Conservation (phyloP, 225 moss, liverwort and hornwort genomes). For the Climacium dendroides region DNA sequence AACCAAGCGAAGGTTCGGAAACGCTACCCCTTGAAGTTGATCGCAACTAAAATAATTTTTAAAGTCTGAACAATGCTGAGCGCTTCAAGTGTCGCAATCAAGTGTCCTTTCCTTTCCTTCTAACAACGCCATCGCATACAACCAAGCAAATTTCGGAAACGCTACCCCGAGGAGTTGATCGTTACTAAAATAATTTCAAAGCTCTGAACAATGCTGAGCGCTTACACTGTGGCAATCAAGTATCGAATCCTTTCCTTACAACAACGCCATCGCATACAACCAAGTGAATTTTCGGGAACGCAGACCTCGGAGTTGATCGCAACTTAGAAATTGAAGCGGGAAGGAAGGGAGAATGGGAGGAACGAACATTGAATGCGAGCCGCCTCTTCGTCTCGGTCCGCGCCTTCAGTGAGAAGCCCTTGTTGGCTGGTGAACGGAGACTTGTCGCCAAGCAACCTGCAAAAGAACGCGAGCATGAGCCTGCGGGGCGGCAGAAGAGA, state of each 20-base stretch:
- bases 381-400: conserved; percentile 82
- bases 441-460: conserved; percentile 71
- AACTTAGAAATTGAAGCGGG: background rate
- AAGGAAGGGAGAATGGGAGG: background rate
- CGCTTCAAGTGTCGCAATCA: background rate
- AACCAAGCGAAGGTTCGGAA: background rate
- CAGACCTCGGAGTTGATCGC: background rate
- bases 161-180: background rate
- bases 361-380: conserved; percentile 72
- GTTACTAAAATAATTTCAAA: background rate
- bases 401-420: conserved; percentile 52
- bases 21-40: background rate
- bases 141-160: background rate
- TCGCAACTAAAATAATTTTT: background rate
- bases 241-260: background rate
- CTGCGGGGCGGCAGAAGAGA: background rate
- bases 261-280: background rate
- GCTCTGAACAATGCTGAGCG: background rate
- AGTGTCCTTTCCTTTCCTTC: too few species aligned
- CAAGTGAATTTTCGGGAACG: background rate
- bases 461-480: background rate
- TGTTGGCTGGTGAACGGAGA: conserved; percentile 76
- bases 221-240: background rate
- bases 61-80: background rate
- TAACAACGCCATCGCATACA: background rate